Evolutionary conservation across 768 basidiomycete genomes (phyloP).

Genomic region (Trametes gibbosa): DNA sequence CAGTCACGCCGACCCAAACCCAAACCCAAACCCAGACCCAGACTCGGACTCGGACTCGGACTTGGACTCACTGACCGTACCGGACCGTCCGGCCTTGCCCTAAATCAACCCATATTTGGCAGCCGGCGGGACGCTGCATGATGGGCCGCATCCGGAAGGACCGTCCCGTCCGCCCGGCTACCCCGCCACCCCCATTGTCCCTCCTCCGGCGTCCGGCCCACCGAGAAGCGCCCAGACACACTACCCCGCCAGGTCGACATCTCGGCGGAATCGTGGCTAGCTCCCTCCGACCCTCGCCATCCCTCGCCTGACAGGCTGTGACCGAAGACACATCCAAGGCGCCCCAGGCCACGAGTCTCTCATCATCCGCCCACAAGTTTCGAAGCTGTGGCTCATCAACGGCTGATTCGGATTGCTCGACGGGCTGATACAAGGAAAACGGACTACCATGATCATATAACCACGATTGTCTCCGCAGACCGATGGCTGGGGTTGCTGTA

Average conservation of each 20-base stretch:
- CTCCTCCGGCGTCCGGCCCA: not conserved
- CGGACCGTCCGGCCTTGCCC: conserved; percentile 22
- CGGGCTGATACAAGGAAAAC: conserved; percentile 20
- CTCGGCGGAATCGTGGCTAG: conserved; percentile 12
- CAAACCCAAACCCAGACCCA: no score
- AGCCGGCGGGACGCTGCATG: conserved; percentile 14
- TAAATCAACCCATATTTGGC: conserved; percentile 11
- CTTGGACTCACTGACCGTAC: conserved; percentile 15
- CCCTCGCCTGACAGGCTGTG: not conserved
- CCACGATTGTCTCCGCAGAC: conserved; percentile 53
- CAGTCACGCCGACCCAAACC: conserved; percentile 16
- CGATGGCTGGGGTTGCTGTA: conserved; percentile 80
- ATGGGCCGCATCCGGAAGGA: conserved; percentile 9
- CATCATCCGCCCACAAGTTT: conserved; percentile 15
- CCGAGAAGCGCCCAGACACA: not conserved
- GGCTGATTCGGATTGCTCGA: conserved; percentile 24
- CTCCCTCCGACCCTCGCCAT: not conserved
- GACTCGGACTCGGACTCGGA: conserved; percentile 5
- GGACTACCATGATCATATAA: conserved; percentile 42
- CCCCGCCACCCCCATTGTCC: conserved; percentile 17
- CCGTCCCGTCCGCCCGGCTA: conserved; percentile 8
- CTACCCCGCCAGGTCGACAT: not conserved
- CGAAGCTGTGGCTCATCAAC: conserved; percentile 20
- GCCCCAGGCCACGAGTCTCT: conserved; percentile 10
- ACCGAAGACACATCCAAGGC: not conserved